phyloP scores from a whole-genome alignment of 805 yeast genomes.

The Barnettozyma salicaria region DNA sequence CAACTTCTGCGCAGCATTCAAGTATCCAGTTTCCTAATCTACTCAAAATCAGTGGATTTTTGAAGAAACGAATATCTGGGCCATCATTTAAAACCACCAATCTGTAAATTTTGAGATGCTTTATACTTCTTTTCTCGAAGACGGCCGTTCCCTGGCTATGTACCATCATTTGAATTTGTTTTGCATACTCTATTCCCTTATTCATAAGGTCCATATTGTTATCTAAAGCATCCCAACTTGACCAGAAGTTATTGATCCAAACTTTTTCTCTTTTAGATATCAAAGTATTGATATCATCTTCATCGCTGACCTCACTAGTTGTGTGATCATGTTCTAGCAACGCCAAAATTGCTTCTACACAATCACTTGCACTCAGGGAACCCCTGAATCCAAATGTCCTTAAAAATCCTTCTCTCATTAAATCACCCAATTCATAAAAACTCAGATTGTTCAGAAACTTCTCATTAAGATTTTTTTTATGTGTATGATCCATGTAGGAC shows the following conservation, averaged over 20 bases:
- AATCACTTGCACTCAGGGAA: slow-evolving; percentile 84
- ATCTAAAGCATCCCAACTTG: slow-evolving; percentile 59
- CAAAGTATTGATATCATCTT: slow-evolving; percentile 27
- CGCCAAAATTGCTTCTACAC: slow-evolving; percentile 84
- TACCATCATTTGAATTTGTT: slow-evolving; percentile 70
- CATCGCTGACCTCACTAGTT: slow-evolving; percentile 22
- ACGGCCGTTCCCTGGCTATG: slow-evolving; percentile 88
- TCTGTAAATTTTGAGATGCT: slow-evolving; percentile 72
- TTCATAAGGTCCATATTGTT: slow-evolving; percentile 44
- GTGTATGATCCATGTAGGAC: slow-evolving; percentile 78
- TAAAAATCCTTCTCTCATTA: slow-evolving; percentile 80
- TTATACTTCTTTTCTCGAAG: slow-evolving; percentile 73
- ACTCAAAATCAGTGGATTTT: slow-evolving; percentile 79
- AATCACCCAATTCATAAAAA: slow-evolving; percentile 73
- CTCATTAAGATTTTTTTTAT: slow-evolving; percentile 66
- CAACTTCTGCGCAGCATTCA: slow-evolving; percentile 83
- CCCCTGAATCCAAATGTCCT: slow-evolving; percentile 86
- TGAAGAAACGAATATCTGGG: slow-evolving; percentile 70
- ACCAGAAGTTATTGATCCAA: slow-evolving; percentile 75
- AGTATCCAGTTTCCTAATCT: slow-evolving; percentile 87
- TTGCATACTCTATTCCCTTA: slow-evolving; percentile 82
- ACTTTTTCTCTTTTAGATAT: slow-evolving; percentile 44
- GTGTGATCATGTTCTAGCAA: slow-evolving; percentile 63
- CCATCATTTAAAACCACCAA: slow-evolving; percentile 87
- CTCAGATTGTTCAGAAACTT: slow-evolving; percentile 68